Base-by-base conservation (phyloP, 2,329 filamentous ascomycete species). In the Talaromyces islandicus region DNA sequence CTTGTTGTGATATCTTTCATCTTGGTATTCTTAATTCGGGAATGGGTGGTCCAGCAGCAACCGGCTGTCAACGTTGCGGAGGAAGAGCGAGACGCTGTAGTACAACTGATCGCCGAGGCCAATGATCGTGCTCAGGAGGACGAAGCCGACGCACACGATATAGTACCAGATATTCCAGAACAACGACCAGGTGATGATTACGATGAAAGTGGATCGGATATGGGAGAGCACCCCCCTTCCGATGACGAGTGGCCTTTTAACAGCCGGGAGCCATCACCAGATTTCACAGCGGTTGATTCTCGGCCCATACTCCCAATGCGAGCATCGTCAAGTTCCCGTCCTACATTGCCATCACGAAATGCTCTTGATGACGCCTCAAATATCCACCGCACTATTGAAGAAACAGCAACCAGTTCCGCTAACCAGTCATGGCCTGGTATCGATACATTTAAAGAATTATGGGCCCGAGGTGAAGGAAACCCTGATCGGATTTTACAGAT, bases 1-100 rank as follows among this genome's bases (percentile, higher is more conserved):
- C 78, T 95, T 11, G 91, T 97, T 56, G 93, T 99, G 7, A 83
- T 96, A 51, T 92, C 89, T 60, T 99, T 97, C 74, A 97, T 99
- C 61, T 79, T 99, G n/a, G 87, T 99, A 48, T 99, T 99, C 66
- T 78, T 99, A 4, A 97, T 99, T 53, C 82, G 95, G 53, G 94
- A 99, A 77, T 99, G 96, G 83, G 94, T 99, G 56, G 92, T 99
- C 10, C 94, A 99, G 72, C 94, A 99, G 72, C 94, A 99, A 71
- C 94, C 93, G 5, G 88, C 92, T 64, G 88, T 94, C 66, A 95
- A 96, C 68, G 88, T 94, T 79, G 88, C 86, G 0, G 88, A 75
- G 64, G 73, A 70, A 10, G 77, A 71, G 68, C 80, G 73, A 62
- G 79, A 75, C 69, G 85, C 82, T 11, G 83, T 79, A 7, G 75